Conservation (phyloP, 2,329 filamentous ascomycete species). For the Xylariaceae sp. region DNA sequence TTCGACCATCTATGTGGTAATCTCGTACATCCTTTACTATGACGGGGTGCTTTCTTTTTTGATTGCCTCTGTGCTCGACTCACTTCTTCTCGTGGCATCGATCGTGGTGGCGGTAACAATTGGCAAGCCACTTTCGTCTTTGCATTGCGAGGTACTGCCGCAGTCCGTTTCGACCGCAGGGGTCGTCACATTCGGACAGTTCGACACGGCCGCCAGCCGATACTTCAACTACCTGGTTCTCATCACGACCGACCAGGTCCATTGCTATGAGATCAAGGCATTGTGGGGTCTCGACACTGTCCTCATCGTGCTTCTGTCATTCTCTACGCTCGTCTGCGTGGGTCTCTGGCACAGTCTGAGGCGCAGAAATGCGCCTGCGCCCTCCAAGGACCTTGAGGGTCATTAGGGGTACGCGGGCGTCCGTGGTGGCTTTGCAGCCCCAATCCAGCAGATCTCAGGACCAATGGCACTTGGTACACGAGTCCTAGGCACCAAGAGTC, state of each 20-base stretch:
- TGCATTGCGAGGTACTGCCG: constrained; percentile 59
- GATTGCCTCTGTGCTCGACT: constrained; percentile 61
- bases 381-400: constrained; percentile 45
- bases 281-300: constrained; percentile 83
- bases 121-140: constrained; percentile 73
- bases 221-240: constrained; percentile 42
- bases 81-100: constrained; percentile 66
- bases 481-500: constrained; percentile 15
- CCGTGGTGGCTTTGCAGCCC: constrained; percentile 23
- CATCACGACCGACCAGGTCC: constrained; percentile 50
- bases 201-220: constrained; percentile 21
- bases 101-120: constrained; percentile 72
- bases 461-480: constrained; percentile 27
- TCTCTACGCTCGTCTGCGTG: constrained; percentile 53
- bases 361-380: constrained; percentile 26
- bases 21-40: constrained; percentile 76
- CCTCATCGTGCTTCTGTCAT: constrained; percentile 65
- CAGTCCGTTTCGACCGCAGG: constrained; percentile 35
- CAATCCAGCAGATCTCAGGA: constrained; percentile 22
- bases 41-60: constrained; percentile 72
- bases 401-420: constrained; percentile 45
- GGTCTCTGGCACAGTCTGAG: constrained; percentile 60
- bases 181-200: constrained; percentile 23
- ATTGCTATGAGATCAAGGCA: constrained; percentile 79
- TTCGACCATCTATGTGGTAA: constrained; percentile 70